Conservation (phyloP, 257 asterid genomes). For the Nyctanthes arbortristis region DNA sequence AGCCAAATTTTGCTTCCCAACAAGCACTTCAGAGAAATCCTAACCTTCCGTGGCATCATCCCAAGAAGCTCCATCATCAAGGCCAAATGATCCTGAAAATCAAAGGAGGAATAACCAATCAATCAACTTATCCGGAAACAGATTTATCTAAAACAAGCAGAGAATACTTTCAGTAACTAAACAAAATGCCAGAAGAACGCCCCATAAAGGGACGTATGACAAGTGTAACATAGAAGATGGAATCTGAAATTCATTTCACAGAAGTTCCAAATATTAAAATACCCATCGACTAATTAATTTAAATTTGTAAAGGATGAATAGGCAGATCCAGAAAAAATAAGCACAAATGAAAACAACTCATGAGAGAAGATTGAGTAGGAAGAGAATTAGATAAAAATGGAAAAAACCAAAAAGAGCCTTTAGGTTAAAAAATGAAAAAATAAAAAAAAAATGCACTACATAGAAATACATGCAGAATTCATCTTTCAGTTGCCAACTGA, state of each 20-base stretch:
- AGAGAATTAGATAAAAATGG: not conserved
- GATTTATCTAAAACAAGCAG: not conserved
- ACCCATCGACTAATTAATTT: not conserved
- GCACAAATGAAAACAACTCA: not conserved
- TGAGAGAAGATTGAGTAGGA: not conserved
- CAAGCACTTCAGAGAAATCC: slow-evolving; percentile 14
- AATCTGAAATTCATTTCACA: not conserved
- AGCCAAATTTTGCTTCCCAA: not conserved
- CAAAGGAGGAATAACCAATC: slow-evolving; percentile 3
- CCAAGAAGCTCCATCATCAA: slow-evolving; percentile 99
- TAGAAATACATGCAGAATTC: not conserved
- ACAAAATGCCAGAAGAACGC: not conserved
- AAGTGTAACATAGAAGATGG: not conserved
- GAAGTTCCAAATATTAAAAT: not conserved
- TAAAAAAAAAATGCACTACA: not conserved
- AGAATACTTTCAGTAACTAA: not conserved
- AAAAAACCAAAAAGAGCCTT: not conserved
- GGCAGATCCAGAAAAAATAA: not conserved
- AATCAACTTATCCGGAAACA: slow-evolving; percentile 3
- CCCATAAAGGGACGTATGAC: not conserved
- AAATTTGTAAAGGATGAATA: not conserved
- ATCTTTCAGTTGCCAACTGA: not conserved
- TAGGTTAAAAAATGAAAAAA: not conserved
- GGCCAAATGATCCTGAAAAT: slow-evolving; percentile 90
- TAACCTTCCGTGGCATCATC: slow-evolving; percentile 98